Base-by-base conservation (phyloP, 805 yeast genomes). In the Priceomyces castillae region DNA sequence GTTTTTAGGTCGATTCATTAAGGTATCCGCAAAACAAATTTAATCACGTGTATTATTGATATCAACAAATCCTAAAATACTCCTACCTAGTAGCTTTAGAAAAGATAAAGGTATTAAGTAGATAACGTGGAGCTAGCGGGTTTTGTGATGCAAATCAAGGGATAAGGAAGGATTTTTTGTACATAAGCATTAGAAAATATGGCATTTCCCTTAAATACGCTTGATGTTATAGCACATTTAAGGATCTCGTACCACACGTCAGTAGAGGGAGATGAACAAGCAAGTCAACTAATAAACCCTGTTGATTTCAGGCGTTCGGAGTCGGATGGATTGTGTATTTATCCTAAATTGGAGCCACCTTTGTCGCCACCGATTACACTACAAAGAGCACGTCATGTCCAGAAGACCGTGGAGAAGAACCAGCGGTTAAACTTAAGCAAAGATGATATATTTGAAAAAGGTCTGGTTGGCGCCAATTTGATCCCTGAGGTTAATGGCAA, bases 171-270 rank as follows among this genome's bases (percentile, higher is more conserved):
- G 9, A 22, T 7, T 9, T 9, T 22, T 15, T 30, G 34, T 7
- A 30, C 10, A 14, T 30, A 15, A 30, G 9, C 10, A 30, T 5
- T 10, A 33, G 7, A 14, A 16, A 14, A 17, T 19, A 69, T 70
- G 76, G 66, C 74, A 20, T 62, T 69, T 39, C 70, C 73, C 3
- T 54, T 61, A 18, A 70, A 65, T 26, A 54, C 58, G 6, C 46
- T 57, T 15, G 61, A 59, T 15, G 41, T 69, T 39, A 46, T 70
- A 34, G 56, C 61, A 2, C 62, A 61, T 31, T 46, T 66, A 30
- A 49, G 71, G 30, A 53, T 59, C 15, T 51, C 66, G 2, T 62
- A 58, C 43, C 41, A 59, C 3, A 53, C 61, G 0, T 46, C 50
- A 34, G 56, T 51, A 15, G 62, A 60, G 30, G 49, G 53, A 18